Base-by-base conservation (phyloP, 2,329 filamentous ascomycete species). In the Pyrenophora teres region DNA sequence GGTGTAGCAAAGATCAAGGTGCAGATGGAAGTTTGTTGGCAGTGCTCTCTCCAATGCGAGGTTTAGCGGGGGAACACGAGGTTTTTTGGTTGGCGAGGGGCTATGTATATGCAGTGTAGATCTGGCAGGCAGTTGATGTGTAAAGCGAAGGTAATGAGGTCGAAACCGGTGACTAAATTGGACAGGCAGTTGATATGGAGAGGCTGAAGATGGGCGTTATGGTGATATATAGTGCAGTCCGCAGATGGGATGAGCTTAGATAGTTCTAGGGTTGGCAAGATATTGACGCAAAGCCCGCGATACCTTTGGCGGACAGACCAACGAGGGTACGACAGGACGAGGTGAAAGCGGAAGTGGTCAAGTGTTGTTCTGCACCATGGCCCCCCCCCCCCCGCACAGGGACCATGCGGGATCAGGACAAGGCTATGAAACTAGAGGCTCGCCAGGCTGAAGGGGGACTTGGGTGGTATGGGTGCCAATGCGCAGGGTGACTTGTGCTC, bases 401-500 rank as follows among this genome's bases (percentile, higher is more conserved):
- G 66, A 45, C 67, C 68, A 71, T 71, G 65, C 70, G 65, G 60
- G 63, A 64, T 65, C 52, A 56, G 68, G 69, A 71, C 71, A 67
- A 73, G 70, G 69, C 65, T 64, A 53, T 60, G 59, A 51, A 59
- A 63, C 57, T 66, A 65, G 61, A 69, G 63, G 56, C 44, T 60
- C 54, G 59, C 54, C 55, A 60, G 57, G 62, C 64, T 67, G 53
- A 48, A 57, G 56, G 57, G 51, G 55, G 54, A 64, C 58, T 64
- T 62, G 64, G 64, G 59, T 63, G 63, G 59, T 54, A 67, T 66
- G 62, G 54, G 64, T 67, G 63, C 58, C 60, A 60, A 63, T 54
- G 58, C 67, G 62, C 68, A 69, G 64, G 67, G 68, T 65, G 66
- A 68, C 68, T 70, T 70, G 64, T 70, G 70, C 69, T 67, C 66